Percentiles rank a stretch among this genome's conserved stretches.
Evolutionary conservation across 2,329 filamentous ascomycete genomes (phyloP).

Genomic region (Aureobasidium sp.): DNA sequence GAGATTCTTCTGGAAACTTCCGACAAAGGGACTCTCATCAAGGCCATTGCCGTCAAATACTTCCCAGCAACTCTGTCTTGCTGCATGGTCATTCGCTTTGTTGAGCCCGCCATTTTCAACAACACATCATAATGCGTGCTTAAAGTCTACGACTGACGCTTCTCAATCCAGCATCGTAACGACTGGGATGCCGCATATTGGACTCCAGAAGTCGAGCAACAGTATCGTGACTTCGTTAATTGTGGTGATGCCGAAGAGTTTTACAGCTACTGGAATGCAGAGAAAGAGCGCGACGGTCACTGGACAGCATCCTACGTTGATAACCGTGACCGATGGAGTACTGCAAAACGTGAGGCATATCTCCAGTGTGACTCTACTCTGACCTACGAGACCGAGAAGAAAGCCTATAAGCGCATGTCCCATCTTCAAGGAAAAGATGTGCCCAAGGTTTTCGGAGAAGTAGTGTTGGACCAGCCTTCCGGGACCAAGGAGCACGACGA

Average conservation of each 20-base stretch:
- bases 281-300: not conserved
- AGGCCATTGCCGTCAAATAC: not conserved
- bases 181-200: not conserved
- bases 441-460: not conserved
- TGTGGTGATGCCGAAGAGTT: not conserved
- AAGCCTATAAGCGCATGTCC: not conserved
- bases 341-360: not conserved
- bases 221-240: not conserved
- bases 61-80: not conserved
- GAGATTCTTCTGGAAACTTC: not conserved
- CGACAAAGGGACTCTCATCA: not conserved
- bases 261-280: slow-evolving; percentile 1
- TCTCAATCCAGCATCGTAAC: not conserved
- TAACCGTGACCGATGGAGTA: not conserved
- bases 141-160: not conserved
- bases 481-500: not conserved
- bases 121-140: not conserved
- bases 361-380: not conserved
- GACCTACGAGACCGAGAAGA: not conserved
- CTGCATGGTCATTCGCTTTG: not conserved
- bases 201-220: not conserved
- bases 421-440: not conserved
- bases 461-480: not conserved
- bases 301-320: not conserved
- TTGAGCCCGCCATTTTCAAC: not conserved